Base-by-base conservation (phyloP, 108 stramenopile genomes). In the Nitzschia palea region DNA sequence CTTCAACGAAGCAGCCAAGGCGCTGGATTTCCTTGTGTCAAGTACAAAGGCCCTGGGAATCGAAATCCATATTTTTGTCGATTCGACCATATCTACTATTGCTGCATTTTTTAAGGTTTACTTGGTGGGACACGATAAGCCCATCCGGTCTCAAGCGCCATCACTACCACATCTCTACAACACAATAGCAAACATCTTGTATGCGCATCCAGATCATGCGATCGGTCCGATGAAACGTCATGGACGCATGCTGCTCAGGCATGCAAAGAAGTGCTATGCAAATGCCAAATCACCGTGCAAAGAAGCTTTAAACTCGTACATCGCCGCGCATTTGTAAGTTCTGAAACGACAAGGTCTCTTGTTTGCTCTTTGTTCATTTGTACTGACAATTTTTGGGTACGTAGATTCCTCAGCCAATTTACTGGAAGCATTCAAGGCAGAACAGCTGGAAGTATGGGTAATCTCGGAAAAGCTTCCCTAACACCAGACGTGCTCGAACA, bases 291-390 rank as follows among this genome's bases (percentile, higher is more conserved):
- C 55, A 35, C 42, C 55, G 31, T 60, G 54, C 30, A 62, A 80
- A 31, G 84, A 90, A 52, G 77, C 81, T 17, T 66, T 90, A 54
- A 77, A 80, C 18, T 68, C 76, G 47, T 90, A 82, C 51, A 12
- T 90, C 9, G 47, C 79, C 30, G 73, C 84, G 32, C 81, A 86
- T 71, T 55, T 90, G 73, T 81, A 79, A 68, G 84, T 56, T 29
- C 14, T 1, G 2, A 32, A 3, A 1, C 2, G 12, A 67, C 52
- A 14, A 47, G 0, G 51, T 5, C 28, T 23, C 9, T 67, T 62
- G 17, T 44, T 44, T 25, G 18, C 43, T 68, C 20, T 44, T 26
- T 26, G 52, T 54, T 18, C 28, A 5, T 44, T 65, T 64, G 25
- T 29, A 2, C 28, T 67, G 10, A 6, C 2, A 40, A 40, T 40